Percentiles rank a stretch among this genome's conserved stretches.
These are phyloP conservation scores for Fusarium sororula DNA, from an alignment of 2,329 filamentous ascomycete genomes.

Conservation along the genomic window DNA sequence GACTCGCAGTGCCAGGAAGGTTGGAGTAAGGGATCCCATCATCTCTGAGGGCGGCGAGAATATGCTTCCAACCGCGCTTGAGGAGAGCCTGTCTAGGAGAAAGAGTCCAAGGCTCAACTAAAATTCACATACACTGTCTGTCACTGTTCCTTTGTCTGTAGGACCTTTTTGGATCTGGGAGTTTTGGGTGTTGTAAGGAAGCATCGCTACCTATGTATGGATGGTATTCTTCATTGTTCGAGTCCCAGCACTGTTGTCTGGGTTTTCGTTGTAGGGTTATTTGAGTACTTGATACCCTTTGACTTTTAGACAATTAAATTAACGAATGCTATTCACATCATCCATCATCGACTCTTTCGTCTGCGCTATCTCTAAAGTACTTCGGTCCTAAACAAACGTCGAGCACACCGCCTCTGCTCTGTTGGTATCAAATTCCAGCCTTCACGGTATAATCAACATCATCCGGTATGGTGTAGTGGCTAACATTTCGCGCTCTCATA, in stretches of 20 bases:
- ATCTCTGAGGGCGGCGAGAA: slow-evolving; percentile 62
- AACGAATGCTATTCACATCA: slow-evolving; percentile 24
- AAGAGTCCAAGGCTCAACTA: slow-evolving; percentile 64
- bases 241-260: slow-evolving; percentile 16
- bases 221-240: slow-evolving; percentile 11
- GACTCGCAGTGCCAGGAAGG: slow-evolving; percentile 49
- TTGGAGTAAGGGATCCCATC: slow-evolving; percentile 31
- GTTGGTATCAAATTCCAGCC: accelerated
- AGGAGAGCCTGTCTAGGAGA: slow-evolving; percentile 58
- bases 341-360: slow-evolving; percentile 1
- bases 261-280: slow-evolving; percentile 40
- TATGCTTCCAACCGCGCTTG: slow-evolving; percentile 55
- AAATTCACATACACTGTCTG: not conserved
- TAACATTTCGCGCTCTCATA: slow-evolving; percentile 47
- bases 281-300: slow-evolving; percentile 49
- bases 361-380: not conserved
- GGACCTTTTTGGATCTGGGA: slow-evolving; percentile 23
- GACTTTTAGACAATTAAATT: slow-evolving; percentile 35
- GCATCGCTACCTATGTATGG: not conserved
- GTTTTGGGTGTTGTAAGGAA: slow-evolving; percentile 23
- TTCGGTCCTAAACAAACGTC: not conserved
- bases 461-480: slow-evolving; percentile 47
- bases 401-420: accelerated
- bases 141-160: not conserved
- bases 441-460: accelerated